These are phyloP conservation scores for Starmerella bacillaris DNA, from an alignment of 805 yeast species.

Conservation along the genomic window DNA sequence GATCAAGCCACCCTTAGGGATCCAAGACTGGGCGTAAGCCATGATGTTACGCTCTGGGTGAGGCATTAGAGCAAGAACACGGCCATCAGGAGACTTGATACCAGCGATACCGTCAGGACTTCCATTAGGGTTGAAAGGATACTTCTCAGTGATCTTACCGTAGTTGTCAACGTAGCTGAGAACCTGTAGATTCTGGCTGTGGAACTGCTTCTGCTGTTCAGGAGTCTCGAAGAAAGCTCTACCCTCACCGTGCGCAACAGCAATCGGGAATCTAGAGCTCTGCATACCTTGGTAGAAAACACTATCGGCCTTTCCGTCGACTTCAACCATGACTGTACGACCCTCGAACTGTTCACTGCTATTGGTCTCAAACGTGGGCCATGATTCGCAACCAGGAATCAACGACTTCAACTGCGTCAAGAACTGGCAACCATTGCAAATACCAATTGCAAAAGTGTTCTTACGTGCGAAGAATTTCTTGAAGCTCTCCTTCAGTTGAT, in stretches of 20 bases:
- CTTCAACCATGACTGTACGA: constrained; percentile 77
- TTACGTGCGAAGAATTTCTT: constrained; percentile 63
- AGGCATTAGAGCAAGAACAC: constrained; percentile 97
- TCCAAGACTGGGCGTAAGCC: constrained; percentile 79
- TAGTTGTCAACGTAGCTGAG: constrained; percentile 80
- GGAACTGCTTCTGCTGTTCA: constrained; percentile 32
- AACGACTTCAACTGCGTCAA: constrained; percentile 65
- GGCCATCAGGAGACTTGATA: constrained; percentile 72
- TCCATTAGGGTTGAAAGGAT: constrained; percentile 94
- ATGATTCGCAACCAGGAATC: constrained; percentile 83
- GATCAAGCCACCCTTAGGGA: constrained; percentile 32
- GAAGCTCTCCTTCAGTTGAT: constrained; percentile 57
- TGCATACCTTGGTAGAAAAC: constrained; percentile 78
- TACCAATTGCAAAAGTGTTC: constrained; percentile 94
- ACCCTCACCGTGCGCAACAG: constrained; percentile 98
- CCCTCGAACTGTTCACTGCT: constrained; percentile 90
- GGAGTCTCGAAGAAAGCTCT: constrained; percentile 50
- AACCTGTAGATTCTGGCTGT: constrained; percentile 34
- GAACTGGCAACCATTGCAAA: constrained; percentile 98
- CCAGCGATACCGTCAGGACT: constrained; percentile 89
- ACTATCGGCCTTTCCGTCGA: constrained; percentile 25
- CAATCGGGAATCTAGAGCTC: constrained; percentile 88
- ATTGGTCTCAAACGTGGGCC: constrained; percentile 94
- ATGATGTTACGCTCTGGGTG: constrained; percentile 93
- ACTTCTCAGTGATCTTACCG: constrained; percentile 63